Conservation (phyloP, 257 asterid species). For the Penstemon barbatus region DNA sequence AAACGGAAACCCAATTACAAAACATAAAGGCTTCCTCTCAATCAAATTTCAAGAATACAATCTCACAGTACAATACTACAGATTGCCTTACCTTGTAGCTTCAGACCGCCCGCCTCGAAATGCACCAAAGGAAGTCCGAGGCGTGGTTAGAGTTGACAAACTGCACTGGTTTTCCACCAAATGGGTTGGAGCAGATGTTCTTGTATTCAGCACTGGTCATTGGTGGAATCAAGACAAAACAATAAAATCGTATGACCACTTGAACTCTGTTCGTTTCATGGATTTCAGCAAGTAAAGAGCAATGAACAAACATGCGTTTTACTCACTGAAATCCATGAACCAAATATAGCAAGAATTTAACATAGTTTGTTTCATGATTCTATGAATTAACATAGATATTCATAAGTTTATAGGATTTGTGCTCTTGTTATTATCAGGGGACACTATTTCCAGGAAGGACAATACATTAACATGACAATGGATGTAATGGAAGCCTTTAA, state of each 20-base stretch:
- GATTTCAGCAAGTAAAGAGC: too few relatives aligned
- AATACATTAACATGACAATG: constrained; percentile 70
- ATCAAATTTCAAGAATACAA: constrained; percentile 76
- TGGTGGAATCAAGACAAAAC: constrained; percentile 97
- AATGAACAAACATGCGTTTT: too few relatives aligned
- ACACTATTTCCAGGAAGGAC: constrained; percentile 71
- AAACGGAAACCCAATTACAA: constrained; percentile 75
- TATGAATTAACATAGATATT: too few relatives aligned
- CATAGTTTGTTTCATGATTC: too few relatives aligned
- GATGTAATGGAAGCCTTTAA: constrained; percentile 68
- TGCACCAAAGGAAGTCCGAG: constrained; percentile 55
- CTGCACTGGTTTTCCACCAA: constrained; percentile 73
- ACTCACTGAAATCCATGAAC: too few relatives aligned
- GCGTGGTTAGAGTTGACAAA: constrained; percentile 66
- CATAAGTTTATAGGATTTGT: neutral
- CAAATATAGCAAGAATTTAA: too few relatives aligned
- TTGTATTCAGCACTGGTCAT: constrained; percentile 80
- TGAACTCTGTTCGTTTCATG: too few relatives aligned
- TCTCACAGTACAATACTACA: constrained; percentile 75
- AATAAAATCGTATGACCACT: constrained; percentile 45
- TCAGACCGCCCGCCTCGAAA: constrained; percentile 52
- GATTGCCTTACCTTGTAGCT: constrained; percentile 75
- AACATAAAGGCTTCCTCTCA: constrained; percentile 81
- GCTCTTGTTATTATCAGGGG: constrained; percentile 54
- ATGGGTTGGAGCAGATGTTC: constrained; percentile 72